phyloP scores from a whole-genome alignment of 345 rosid genomes.

The Leavenworthia alabamica region DNA sequence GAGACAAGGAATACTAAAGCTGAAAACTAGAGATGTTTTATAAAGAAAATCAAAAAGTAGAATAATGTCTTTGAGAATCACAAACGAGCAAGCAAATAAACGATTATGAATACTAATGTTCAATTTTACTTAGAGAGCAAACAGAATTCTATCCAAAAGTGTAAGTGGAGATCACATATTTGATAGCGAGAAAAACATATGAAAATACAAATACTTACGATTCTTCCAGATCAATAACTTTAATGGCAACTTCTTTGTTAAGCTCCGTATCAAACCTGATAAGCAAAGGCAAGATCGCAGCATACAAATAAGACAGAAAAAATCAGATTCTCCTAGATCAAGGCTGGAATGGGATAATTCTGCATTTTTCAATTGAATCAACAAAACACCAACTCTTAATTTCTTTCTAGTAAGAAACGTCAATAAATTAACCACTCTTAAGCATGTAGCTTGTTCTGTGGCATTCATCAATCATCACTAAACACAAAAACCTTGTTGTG shows the following conservation, averaged over 20 bases:
- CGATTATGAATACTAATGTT: not conserved
- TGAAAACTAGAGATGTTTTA: not conserved
- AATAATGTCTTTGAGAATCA: no score
- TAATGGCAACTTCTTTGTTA: constrained; percentile 94
- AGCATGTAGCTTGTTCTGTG: not conserved
- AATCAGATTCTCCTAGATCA: constrained; percentile 1
- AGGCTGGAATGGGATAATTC: not conserved
- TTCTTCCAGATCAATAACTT: constrained; percentile 98
- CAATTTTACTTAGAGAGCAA: constrained; percentile 1
- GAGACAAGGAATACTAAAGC: not conserved
- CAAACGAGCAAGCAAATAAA: not conserved
- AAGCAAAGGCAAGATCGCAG: constrained; percentile 30
- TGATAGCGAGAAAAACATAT: not conserved
- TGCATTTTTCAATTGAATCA: not conserved
- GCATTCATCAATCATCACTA: not conserved
- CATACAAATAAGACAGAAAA: not conserved
- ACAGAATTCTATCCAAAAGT: not conserved
- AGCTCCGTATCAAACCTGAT: constrained; percentile 93
- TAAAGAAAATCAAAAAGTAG: not conserved
- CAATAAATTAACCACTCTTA: not conserved
- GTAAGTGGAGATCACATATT: not conserved
- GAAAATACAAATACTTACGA: constrained; percentile 57
- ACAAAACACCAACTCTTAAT: not conserved
- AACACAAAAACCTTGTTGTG: not conserved
- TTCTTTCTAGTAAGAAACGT: not conserved